Percentiles rank a stretch among this genome's conserved stretches.
These are phyloP conservation scores for Eucalyptus caleyi DNA, from an alignment of 345 rosid species.

Conservation along the genomic window DNA sequence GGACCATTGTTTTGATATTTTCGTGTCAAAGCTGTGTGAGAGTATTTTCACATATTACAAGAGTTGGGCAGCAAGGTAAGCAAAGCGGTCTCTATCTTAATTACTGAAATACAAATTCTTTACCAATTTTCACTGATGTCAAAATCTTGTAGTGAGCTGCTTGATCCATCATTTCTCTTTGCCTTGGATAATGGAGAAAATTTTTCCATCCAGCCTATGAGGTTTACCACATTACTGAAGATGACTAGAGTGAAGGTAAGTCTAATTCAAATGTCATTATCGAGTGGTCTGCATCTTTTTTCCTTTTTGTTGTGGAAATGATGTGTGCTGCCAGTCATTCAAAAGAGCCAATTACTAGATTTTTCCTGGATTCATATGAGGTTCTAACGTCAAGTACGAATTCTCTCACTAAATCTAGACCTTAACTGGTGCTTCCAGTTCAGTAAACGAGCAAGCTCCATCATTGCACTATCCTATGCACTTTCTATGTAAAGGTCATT, in stretches of 20 bases:
- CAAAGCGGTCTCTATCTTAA: neutral
- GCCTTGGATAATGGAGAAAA: conserved; percentile 90
- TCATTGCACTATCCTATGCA: neutral
- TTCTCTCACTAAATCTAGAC: neutral
- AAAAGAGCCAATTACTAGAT: neutral
- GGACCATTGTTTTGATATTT: conserved; percentile 95
- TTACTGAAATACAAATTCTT: neutral
- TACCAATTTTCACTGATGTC: conserved; percentile 2
- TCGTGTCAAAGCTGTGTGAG: conserved; percentile 76
- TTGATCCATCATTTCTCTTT: conserved; percentile 96
- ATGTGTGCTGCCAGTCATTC: neutral
- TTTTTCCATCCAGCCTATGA: conserved; percentile 81
- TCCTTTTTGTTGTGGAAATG: neutral
- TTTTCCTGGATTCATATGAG: neutral
- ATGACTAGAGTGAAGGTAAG: conserved; percentile 95
- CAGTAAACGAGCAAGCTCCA: neutral
- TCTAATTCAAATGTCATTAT: neutral
- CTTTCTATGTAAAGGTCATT: neutral
- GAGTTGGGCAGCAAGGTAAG: conserved; percentile 97
- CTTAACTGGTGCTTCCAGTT: neutral
- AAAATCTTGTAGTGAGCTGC: conserved; percentile 61
- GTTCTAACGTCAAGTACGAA: neutral
- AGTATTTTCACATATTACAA: conserved; percentile 88
- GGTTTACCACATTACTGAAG: conserved; percentile 71
- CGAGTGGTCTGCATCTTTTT: neutral